These are phyloP conservation scores for Butyriboletus loyo DNA, from an alignment of 768 basidiomycete species.

Conservation along the genomic window DNA sequence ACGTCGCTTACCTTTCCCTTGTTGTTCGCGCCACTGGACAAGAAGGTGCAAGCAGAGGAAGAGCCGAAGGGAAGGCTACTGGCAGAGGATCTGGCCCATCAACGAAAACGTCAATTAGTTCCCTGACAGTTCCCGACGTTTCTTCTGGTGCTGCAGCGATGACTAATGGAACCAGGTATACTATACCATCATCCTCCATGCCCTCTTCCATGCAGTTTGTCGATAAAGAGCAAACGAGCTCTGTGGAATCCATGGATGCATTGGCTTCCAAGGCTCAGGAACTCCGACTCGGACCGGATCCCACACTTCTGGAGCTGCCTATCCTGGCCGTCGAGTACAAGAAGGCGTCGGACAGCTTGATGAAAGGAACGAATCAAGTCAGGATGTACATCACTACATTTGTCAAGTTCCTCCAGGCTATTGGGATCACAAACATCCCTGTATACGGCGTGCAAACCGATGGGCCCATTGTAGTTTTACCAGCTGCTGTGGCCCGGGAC, in stretches of 20 bases:
- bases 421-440: not conserved
- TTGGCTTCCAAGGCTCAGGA: not conserved
- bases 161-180: not conserved
- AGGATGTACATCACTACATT: slow-evolving; percentile 8
- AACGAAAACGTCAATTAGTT: not conserved
- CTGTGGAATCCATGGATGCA: not conserved
- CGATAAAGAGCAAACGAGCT: not conserved
- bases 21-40: not conserved
- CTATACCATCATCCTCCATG: not conserved
- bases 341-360: not conserved
- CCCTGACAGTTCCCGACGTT: not conserved
- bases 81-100: not conserved
- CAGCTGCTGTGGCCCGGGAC: not conserved
- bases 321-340: slow-evolving; percentile 8
- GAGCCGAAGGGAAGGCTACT: not conserved
- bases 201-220: not conserved
- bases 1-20: not conserved
- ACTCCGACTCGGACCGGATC: not conserved
- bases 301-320: not conserved
- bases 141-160: not conserved
- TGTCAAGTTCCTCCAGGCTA: slow-evolving; percentile 3
- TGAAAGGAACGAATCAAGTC: slow-evolving; percentile 1
- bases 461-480: not conserved
- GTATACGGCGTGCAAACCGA: slow-evolving; percentile 10
- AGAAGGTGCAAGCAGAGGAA: not conserved